Base-by-base conservation (phyloP, 805 yeast species). In the Scheffersomyces amazonensis region DNA sequence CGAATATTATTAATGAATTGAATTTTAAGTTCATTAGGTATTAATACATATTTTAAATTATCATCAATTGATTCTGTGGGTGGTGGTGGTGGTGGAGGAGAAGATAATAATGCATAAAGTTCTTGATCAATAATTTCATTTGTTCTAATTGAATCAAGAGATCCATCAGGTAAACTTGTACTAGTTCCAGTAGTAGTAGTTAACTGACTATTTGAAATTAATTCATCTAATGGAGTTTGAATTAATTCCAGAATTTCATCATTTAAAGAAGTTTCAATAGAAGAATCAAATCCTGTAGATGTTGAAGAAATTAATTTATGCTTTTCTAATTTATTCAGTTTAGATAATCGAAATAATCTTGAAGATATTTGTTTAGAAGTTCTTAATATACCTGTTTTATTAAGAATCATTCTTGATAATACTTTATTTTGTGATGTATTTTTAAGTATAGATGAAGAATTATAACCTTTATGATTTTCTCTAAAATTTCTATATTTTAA, bases 361-460 rank as follows among this genome's bases (percentile, higher is more conserved):
- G 59, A 48, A 4, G 61, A 56, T 15, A 68, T 62, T 40, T 68
- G 73, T 40, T 64, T 65, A 4, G 70, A 56, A 2, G 68, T 56
- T 39, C 71, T 54, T 25, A 53, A 47, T 1, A 62, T 48, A 9
- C 68, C 67, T 6, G 71, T 58, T 43, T 58, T 64, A 41, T 59
- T 59, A 19, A 52, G 52, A 22, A 69, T 41, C 72, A 69, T 66
- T 34, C 71, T 52, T 3, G 71, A 64, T 31, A 69, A 49, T 11
- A 66, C 60, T 40, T 66, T 68, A 44, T 67, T 66, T 42, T 66
- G 72, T 4, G 66, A 56, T 12, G 70, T 55, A 32, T 57, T 56
- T 33, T 56, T 61, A 41, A 64, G 50, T 6, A 58, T 44, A 8
- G 54, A 41, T 0, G 60, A 42, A n/a, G 48, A 39, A 31, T 47